These are phyloP conservation scores for Suillus hirtellus DNA, from an alignment of 768 basidiomycete genomes.

Conservation along the genomic window DNA sequence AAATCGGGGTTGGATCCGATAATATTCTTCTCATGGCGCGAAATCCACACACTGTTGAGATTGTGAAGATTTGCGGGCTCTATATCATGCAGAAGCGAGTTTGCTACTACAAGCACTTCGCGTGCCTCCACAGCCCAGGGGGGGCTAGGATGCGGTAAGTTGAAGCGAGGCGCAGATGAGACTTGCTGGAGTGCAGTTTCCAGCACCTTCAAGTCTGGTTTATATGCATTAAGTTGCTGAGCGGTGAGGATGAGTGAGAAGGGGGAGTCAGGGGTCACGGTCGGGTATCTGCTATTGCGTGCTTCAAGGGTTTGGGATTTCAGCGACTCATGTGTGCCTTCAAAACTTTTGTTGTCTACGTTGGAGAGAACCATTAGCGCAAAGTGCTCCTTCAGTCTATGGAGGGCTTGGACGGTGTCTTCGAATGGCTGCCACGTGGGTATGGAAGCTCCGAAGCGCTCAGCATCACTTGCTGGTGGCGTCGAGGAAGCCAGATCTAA, in stretches of 20 bases:
- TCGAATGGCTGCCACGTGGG: conserved; percentile 65
- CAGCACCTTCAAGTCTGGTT: conserved; percentile 54
- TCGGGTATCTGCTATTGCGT: conserved; percentile 37
- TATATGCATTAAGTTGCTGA: conserved; percentile 72
- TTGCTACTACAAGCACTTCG: conserved; percentile 64
- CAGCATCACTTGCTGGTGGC: conserved; percentile 31
- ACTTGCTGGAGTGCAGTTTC: conserved; percentile 31
- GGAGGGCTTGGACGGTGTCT: conserved; percentile 63
- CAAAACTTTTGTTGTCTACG: conserved; percentile 66
- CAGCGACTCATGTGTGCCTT: conserved; percentile 57
- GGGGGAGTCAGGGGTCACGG: conserved; percentile 46
- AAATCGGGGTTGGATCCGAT: conserved; percentile 40
- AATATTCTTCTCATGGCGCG: conserved; percentile 36
- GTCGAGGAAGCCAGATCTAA: background rate
- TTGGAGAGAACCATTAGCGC: conserved; percentile 77
- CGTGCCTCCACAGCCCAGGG: conserved; percentile 31
- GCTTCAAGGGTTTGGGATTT: conserved; percentile 11
- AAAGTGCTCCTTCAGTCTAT: conserved; percentile 58
- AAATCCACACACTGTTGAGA: conserved; percentile 66
- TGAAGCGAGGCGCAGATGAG: conserved; percentile 20
- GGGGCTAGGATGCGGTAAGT: conserved; percentile 21
- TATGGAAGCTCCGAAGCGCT: conserved; percentile 61
- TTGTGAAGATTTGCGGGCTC: conserved; percentile 59
- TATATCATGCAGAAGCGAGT: conserved; percentile 68
- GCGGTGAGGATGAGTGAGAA: conserved; percentile 72